A percentile compares a stretch with the other conserved stretches of the same genome.
Evolutionary conservation across 1,139 yeast species (phyloP).

Genomic region (Candida glucosophila): DNA sequence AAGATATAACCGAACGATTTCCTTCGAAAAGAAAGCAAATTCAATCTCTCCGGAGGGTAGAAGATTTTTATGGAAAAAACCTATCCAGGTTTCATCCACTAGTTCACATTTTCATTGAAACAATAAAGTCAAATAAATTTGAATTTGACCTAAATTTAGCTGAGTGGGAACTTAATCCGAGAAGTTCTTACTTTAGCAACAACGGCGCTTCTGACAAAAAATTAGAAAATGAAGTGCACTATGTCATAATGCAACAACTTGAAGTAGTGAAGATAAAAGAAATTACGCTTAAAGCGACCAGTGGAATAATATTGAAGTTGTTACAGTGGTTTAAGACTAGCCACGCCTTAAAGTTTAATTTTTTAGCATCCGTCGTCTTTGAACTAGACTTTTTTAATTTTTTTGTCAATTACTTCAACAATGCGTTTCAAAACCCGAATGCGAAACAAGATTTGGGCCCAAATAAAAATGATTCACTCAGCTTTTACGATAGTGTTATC

Average conservation of each 20-base stretch:
- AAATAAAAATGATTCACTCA: conserved; percentile 15
- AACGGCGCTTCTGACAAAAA: conserved; percentile 5
- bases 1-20: conserved; percentile 11
- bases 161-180: conserved; percentile 32
- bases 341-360: conserved; percentile 74
- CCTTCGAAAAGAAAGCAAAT: conserved; percentile 29
- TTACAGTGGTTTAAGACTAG: conserved; percentile 72
- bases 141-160: conserved; percentile 28
- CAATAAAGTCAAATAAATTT: conserved; percentile 42
- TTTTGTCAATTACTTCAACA: conserved; percentile 29
- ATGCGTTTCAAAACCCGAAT: conserved; percentile 29
- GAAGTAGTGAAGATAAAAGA: conserved; percentile 59
- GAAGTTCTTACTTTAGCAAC: conserved; percentile 19
- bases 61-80: conserved; percentile 44
- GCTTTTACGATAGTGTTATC: conserved; percentile 26
- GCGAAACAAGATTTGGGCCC: conserved; percentile 10
- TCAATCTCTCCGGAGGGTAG: conserved; percentile 47
- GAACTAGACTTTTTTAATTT: conserved; percentile 59
- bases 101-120: conserved; percentile 53
- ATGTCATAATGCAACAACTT: conserved; percentile 30
- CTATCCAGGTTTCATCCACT: conserved; percentile 54
- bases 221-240: conserved; percentile 14
- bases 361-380: conserved; percentile 59
- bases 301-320: conserved; percentile 44
- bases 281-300: conserved; percentile 52